Conservation (phyloP, 1,284 basidiomycete genomes). For the Anthracocystis panici-leucophaei region DNA sequence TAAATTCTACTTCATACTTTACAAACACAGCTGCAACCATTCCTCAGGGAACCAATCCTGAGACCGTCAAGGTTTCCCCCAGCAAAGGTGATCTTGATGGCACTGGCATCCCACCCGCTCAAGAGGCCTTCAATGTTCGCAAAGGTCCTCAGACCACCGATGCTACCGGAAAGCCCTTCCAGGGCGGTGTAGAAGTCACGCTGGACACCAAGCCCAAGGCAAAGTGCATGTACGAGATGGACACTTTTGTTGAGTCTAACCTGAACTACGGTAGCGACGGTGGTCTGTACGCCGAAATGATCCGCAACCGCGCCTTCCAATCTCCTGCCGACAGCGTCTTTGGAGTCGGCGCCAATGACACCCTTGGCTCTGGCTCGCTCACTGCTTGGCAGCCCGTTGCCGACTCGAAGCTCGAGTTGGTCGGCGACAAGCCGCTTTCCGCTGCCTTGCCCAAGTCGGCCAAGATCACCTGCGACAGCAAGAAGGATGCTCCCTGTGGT, state of each 20-base stretch:
- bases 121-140: not conserved
- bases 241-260: conserved; percentile 54
- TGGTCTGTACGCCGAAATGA: conserved; percentile 59
- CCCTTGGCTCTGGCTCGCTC: conserved; percentile 44
- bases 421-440: conserved; percentile 38
- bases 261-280: conserved; percentile 59
- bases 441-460: conserved; percentile 52
- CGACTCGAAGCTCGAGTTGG: conserved; percentile 31
- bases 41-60: not conserved
- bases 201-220: conserved; percentile 30
- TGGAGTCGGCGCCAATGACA: conserved; percentile 19
- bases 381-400: conserved; percentile 41
- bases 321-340: conserved; percentile 30
- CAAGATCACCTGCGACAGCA: conserved; percentile 33
- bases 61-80: not conserved
- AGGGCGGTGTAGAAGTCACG: conserved; percentile 5
- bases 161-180: conserved; percentile 13
- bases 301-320: conserved; percentile 59
- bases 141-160: conserved; percentile 23
- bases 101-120: not conserved
- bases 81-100: not conserved
- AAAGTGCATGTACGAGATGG: conserved; percentile 53
- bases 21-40: conserved; percentile 7
- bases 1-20: no score
- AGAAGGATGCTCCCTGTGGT: conserved; percentile 28